Evolutionary conservation across 129 eudicot genomes (phyloP), one percentile per base, ranked within the genome.

Genomic region (Gnaphalium uliginosum): DNA sequence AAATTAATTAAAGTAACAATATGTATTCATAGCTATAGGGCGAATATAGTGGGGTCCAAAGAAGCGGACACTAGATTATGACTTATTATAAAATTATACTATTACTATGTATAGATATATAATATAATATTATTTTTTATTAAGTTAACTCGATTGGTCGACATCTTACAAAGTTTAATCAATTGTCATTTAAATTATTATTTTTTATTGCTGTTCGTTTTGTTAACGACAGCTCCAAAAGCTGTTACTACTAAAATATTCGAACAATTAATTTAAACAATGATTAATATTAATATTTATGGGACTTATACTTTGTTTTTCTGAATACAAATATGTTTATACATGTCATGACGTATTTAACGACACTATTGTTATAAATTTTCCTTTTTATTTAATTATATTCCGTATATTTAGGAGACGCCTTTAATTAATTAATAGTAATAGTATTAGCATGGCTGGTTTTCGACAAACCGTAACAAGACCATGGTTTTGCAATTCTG

Each of bases 401-500:
- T 1, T 8, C 46, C 46, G 46, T 37, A 8, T 37, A 37, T 3
- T 10, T 71, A 29, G 32, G 32, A 54, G 17, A 14, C 8, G 32
- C 32, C 18, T 61, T 60, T 11, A 33, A 33, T 59, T 26, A 64
- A 18, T 32, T 17, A 32, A 17, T 5, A 22, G 7, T 21, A 39
- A 8, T 3, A 35, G 51, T 54, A 64, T 53, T 75, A 30, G 54
- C 23, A 30, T 25, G 69, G 32, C 75, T 43, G 68, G 81, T 78
- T 78, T 77, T 73, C 53, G 41, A 68, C 66, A 84, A 72, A 85
- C 77, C 61, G 69, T 50, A 21, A 68, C 71, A 73, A 73, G 83
- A 77, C 84, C 81, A 59, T 80, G 90, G 90, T 86, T 80, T 86
- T 79, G 84, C 77, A 56, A 66, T 80, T 58, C 73, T 64, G 87